A percentile compares a stretch with the other conserved stretches of the same genome.
phyloP scores from a whole-genome alignment of 129 eudicot genomes.

The Calendula officinalis region DNA sequence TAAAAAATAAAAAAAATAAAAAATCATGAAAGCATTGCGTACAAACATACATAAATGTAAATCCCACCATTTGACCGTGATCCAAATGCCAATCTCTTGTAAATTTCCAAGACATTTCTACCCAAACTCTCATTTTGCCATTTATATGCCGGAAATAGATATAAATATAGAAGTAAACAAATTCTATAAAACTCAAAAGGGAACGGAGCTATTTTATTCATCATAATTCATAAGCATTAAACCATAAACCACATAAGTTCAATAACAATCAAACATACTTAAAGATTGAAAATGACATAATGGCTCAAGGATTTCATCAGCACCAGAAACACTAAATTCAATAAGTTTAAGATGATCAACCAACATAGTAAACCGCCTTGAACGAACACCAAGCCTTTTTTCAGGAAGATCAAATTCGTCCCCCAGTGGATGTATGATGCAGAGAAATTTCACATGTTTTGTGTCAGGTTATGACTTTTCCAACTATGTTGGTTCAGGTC shows the following conservation, averaged over 20 bases:
- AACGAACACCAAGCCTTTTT: constrained; percentile 72
- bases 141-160: too few species aligned
- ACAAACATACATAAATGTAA: too few species aligned
- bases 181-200: too few species aligned
- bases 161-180: too few species aligned
- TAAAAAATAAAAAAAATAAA: too few species aligned
- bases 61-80: too few species aligned
- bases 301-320: constrained; percentile 66
- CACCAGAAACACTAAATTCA: constrained; percentile 79
- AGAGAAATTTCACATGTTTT: constrained; percentile 71
- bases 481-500: too few species aligned
- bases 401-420: constrained; percentile 78
- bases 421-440: constrained; percentile 72
- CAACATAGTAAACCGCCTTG: constrained; percentile 69
- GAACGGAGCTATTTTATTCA: too few species aligned
- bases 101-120: too few species aligned
- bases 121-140: too few species aligned
- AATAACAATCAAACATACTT: neutral
- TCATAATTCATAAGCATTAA: neutral
- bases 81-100: too few species aligned
- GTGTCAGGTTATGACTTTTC: constrained; percentile 70
- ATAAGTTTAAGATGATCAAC: constrained; percentile 76
- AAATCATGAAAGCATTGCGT: too few species aligned
- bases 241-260: neutral
- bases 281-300: constrained; percentile 14